These are phyloP conservation scores for Sugiyamaella grinbergsii DNA, from an alignment of 1,139 yeast species.

Conservation along the genomic window DNA sequence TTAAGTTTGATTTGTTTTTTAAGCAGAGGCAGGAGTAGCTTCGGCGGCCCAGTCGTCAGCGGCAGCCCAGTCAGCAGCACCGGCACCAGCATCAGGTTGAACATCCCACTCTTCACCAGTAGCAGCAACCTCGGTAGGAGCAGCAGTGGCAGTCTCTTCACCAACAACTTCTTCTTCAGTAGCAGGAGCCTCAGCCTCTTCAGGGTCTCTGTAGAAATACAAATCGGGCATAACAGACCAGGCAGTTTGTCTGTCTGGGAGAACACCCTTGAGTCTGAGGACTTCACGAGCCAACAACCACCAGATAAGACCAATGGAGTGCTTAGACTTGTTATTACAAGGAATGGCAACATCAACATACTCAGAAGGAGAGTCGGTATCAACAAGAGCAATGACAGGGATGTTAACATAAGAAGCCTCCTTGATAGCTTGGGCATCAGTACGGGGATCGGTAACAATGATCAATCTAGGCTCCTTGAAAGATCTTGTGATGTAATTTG, in stretches of 20 bases:
- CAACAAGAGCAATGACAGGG: constrained; percentile 99
- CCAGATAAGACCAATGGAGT: constrained; percentile 99
- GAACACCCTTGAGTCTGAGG: constrained; percentile 97
- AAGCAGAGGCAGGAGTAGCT: constrained; percentile 45
- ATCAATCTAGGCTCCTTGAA: constrained; percentile 99
- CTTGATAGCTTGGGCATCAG: constrained; percentile 99
- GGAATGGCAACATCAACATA: constrained; percentile 99
- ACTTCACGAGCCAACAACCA: constrained; percentile 99
- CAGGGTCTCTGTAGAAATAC: constrained; percentile 99
- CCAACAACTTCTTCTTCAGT: constrained; percentile 60
- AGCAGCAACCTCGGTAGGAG: constrained; percentile 52
- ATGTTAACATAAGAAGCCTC: constrained; percentile 99
- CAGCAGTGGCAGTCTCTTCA: constrained; percentile 67
- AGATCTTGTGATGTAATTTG: constrained; percentile 99
- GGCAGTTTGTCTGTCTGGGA: constrained; percentile 94
- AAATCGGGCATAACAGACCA: constrained; percentile 99
- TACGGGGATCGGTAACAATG: constrained; percentile 99
- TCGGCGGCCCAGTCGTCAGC: constrained; percentile 74
- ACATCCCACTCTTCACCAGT: constrained; percentile 82
- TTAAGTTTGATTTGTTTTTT: constrained; percentile 12
- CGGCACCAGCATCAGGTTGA: constrained; percentile 61
- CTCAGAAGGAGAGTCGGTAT: constrained; percentile 98
- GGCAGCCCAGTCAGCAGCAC: constrained; percentile 53
- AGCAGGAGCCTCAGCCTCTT: constrained; percentile 83
- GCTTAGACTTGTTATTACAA: constrained; percentile 99